phyloP scores from a whole-genome alignment of 2,329 filamentous ascomycete genomes.

The Diaporthe velutina region DNA sequence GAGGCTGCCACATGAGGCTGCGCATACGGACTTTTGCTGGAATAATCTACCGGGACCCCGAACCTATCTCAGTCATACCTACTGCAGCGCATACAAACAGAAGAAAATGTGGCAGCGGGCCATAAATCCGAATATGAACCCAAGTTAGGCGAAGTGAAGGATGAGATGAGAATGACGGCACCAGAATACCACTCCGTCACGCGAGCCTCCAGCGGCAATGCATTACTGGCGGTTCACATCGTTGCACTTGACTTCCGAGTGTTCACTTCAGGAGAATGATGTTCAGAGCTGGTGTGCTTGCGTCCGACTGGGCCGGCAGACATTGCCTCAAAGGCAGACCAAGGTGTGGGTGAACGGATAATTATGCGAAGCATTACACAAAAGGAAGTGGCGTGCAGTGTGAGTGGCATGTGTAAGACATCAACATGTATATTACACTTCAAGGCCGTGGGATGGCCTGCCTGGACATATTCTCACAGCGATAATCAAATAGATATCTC shows the following conservation, averaged over 20 bases:
- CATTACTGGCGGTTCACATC: background rate
- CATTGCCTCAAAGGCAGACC: background rate
- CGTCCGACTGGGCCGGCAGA: background rate
- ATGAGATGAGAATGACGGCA: too few relatives aligned
- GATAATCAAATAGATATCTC: background rate
- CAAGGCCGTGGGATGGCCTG: background rate
- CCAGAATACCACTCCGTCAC: background rate
- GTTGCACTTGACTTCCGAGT: background rate
- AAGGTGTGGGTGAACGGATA: too few relatives aligned
- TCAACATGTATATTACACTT: background rate
- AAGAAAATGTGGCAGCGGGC: background rate
- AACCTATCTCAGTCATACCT: background rate
- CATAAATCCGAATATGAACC: background rate
- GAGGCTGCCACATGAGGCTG: too few relatives aligned
- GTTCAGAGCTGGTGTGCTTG: background rate
- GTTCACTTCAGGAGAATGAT: background rate
- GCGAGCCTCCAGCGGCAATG: background rate
- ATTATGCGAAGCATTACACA: background rate
- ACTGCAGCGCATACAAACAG: background rate
- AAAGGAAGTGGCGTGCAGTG: background rate
- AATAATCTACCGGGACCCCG: too few relatives aligned
- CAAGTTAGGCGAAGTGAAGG: too few relatives aligned
- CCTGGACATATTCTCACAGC: background rate
- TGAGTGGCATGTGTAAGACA: background rate
- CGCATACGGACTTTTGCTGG: too few relatives aligned